Evolutionary conservation across 768 basidiomycete species (phyloP).

Genomic region (Candolleomyces efflorescens): DNA sequence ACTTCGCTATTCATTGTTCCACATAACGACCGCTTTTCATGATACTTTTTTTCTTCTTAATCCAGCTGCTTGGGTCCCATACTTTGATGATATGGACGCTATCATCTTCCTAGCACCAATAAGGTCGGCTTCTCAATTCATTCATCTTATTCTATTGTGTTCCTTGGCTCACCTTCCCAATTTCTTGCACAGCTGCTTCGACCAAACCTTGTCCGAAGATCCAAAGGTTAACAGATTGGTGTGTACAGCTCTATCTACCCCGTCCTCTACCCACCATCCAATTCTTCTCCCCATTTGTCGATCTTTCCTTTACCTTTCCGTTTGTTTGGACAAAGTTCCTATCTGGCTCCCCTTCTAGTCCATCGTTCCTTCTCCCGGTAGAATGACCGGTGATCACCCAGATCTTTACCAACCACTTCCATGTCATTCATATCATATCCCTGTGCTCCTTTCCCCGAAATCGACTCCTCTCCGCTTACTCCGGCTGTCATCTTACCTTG

Average conservation of each 20-base stretch:
- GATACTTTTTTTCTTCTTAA: constrained; percentile 5
- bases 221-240: constrained; percentile 56
- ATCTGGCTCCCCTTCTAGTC: too few relatives aligned
- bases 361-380: too few relatives aligned
- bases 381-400: too few relatives aligned
- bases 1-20: neutral
- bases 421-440: too few relatives aligned
- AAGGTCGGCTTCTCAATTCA: constrained; percentile 25
- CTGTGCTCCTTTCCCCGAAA: too few relatives aligned
- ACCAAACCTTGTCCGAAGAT: constrained; percentile 67
- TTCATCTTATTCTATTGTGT: neutral
- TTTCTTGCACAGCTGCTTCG: constrained; percentile 47
- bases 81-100: constrained; percentile 68
- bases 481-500: too few relatives aligned
- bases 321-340: too few relatives aligned
- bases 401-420: too few relatives aligned
- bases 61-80: constrained; percentile 53
- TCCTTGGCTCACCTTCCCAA: neutral
- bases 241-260: neutral
- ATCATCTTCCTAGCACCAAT: constrained; percentile 72
- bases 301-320: too few relatives aligned
- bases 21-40: neutral
- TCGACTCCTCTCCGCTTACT: too few relatives aligned
- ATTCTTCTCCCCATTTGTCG: too few relatives aligned
- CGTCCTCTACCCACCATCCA: too few relatives aligned